Percentiles rank a stretch among this genome's conserved stretches.
Evolutionary conservation across 129 eudicot genomes (phyloP).

Genomic region (Centrapalus pauciflorus): DNA sequence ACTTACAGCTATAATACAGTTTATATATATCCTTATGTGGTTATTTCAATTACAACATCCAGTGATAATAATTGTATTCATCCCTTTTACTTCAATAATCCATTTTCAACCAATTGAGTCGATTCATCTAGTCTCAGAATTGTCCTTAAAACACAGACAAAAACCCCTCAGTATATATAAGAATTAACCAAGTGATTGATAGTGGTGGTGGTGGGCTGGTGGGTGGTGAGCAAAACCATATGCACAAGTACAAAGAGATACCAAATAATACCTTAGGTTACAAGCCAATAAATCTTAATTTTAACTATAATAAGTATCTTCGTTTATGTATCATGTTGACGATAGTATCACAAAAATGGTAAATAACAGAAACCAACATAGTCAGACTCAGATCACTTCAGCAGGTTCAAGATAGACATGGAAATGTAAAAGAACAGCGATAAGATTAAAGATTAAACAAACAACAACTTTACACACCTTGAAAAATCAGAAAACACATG

Average conservation of each 20-base stretch:
- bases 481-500: conserved; percentile 98
- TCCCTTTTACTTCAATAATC: background rate
- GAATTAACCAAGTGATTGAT: background rate
- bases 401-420: conserved; percentile 13
- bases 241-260: background rate
- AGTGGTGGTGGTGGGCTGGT: too few relatives aligned
- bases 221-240: background rate
- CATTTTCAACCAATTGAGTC: background rate
- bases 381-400: conserved; percentile 6
- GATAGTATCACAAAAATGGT: background rate
- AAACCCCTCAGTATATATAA: background rate
- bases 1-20: background rate
- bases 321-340: background rate
- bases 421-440: conserved; percentile 3
- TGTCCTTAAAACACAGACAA: background rate
- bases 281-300: background rate
- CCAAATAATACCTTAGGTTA: background rate
- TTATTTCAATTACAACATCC: background rate
- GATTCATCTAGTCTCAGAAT: background rate
- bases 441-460: background rate
- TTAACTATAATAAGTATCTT: background rate
- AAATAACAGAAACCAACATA: background rate
- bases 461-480: conserved; percentile 48
- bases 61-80: too few relatives aligned
- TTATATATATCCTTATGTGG: background rate